Conservation (phyloP, 495 filamentous ascomycete species). For the Chaetomium cochliodes region DNA sequence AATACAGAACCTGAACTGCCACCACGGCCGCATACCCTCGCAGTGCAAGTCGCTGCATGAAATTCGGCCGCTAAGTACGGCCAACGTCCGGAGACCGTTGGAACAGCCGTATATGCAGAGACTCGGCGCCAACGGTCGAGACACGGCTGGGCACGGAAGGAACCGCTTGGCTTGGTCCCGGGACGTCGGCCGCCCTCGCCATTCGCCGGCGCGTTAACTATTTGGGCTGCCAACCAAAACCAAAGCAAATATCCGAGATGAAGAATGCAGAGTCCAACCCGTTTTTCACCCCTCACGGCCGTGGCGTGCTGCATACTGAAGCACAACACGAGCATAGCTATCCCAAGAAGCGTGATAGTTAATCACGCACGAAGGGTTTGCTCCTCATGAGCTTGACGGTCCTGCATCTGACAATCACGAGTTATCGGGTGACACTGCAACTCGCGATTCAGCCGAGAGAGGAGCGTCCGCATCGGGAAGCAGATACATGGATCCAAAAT, state of each 20-base stretch:
- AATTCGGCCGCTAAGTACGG: background rate
- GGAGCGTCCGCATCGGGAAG: conserved; percentile 3
- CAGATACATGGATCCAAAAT: conserved; percentile 3
- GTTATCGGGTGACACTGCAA: conserved; percentile 2
- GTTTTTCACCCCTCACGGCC: background rate
- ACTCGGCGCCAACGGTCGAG: background rate
- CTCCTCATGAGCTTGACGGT: background rate
- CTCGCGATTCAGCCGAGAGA: conserved; percentile 13
- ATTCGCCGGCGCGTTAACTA: background rate
- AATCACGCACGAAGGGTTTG: background rate
- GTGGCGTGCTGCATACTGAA: background rate
- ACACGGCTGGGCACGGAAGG: background rate
- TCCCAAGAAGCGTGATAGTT: background rate
- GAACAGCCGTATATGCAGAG: background rate
- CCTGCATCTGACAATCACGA: background rate
- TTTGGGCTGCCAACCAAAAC: background rate
- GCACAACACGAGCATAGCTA: background rate
- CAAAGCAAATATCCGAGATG: conserved; percentile 10
- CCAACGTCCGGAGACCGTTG: conserved; percentile 4
- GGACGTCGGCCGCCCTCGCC: background rate
- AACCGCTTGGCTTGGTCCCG: background rate
- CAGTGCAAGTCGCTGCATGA: background rate
- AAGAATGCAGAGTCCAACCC: conserved; percentile 3
- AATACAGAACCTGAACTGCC: background rate
- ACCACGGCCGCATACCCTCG: background rate